These are phyloP conservation scores for Copromyces sp. DNA, from an alignment of 495 filamentous ascomycete species.

Conservation along the genomic window DNA sequence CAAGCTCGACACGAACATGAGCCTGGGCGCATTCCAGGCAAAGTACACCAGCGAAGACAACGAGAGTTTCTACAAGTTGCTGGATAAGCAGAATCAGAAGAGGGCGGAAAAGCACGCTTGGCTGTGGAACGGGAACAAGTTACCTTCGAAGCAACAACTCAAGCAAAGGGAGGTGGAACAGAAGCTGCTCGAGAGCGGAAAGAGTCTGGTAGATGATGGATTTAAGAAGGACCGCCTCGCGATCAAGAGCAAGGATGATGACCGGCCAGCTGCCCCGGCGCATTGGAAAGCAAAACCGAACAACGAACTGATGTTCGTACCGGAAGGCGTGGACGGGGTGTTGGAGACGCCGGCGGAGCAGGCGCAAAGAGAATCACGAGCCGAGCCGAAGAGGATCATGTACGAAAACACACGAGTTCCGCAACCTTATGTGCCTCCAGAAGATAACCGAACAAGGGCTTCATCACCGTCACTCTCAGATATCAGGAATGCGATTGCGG, in stretches of 20 bases:
- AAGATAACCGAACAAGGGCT: conserved; percentile 34
- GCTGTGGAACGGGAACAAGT: conserved; percentile 81
- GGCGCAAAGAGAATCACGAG: conserved; percentile 59
- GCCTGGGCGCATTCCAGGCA: conserved; percentile 73
- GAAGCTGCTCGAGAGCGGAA: conserved; percentile 45
- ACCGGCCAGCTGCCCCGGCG: conserved; percentile 68
- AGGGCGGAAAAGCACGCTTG: conserved; percentile 72
- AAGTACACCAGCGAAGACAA: conserved; percentile 97
- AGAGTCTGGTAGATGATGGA: conserved; percentile 35
- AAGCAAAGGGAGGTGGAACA: conserved; percentile 62
- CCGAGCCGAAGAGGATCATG: conserved; percentile 64
- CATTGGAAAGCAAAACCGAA: conserved; percentile 62
- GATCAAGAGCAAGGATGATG: conserved; percentile 49
- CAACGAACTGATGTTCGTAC: conserved; percentile 84
- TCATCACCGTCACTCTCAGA: conserved; percentile 76
- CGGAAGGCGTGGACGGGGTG: conserved; percentile 59
- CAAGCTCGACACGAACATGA: conserved; percentile 70
- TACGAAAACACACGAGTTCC: conserved; percentile 77
- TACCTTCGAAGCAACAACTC: conserved; percentile 76
- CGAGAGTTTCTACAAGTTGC: conserved; percentile 82
- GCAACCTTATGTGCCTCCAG: conserved; percentile 22
- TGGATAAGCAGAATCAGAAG: conserved; percentile 87
- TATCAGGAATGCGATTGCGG: conserved; percentile 77
- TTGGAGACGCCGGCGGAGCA: conserved; percentile 55
- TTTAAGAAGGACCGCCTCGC: conserved; percentile 43